Evolutionary conservation across 2,329 filamentous ascomycete genomes (phyloP), one percentile per base, ranked within the genome.

Genomic region (Raffaelea arxii): DNA sequence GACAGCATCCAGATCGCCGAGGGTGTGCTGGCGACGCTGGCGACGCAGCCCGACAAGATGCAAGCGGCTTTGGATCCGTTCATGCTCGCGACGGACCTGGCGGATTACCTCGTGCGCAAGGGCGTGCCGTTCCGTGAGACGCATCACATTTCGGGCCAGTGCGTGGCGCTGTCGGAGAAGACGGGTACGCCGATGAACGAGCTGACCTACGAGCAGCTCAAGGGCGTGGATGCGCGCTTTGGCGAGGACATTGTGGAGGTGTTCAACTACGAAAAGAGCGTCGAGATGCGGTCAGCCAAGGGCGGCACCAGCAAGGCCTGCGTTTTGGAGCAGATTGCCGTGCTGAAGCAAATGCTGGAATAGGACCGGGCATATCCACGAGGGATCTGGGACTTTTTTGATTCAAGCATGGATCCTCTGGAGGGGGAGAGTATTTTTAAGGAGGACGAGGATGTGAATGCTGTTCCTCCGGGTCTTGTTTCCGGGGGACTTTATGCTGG

Each of bases 1-100:
- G 84, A 94, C 69, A 88, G 84, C 59, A 75, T 94, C 46, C 80
- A 84, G 63, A 94, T 94, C 56, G 85, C 86, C 24, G 85, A 84
- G 22, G 85, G 89, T 46, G 83, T 94, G 5, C 71, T 94, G 4
- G 78, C 79, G 1, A 94, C 86, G 0, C 69, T 94, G 11, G 76
- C 69, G 6, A 74, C 84, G 51, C 72, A 78, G 56, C 78, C 84
- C 0, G 80, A 85, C 52, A 83, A 80, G 66, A 94, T 95, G 88
- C 67, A 70, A 50, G 84, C 82, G 18, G 83, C 86, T 0, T 72
- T 95, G 11, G 82, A 86, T 7, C 84, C 84, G 9, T 84, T 86
- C 59, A 92, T 94, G 86, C 76, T 94, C 3, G 87, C 87, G 19
- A 83, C 79, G 4, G 80, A 84, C 57, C 66, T 84, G 24, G 80